phyloP scores from a whole-genome alignment of 1,284 basidiomycete genomes.

The Veloboletus limbatus region DNA sequence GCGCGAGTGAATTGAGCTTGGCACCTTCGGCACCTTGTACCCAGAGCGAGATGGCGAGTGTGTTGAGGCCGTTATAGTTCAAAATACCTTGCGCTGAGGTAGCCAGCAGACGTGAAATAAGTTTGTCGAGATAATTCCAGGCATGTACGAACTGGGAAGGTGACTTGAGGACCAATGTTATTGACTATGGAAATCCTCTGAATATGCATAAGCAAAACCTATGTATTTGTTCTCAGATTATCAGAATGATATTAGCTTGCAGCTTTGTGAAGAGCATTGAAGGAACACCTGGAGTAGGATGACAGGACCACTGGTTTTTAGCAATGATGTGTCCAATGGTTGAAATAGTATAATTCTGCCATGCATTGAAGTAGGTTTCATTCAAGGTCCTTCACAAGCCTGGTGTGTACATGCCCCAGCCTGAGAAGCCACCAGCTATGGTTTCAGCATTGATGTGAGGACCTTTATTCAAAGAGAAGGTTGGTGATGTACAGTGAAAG shows the following conservation, averaged over 20 bases:
- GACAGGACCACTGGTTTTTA: constrained; percentile 49
- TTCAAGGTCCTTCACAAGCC: constrained; percentile 48
- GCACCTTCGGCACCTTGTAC: constrained; percentile 39
- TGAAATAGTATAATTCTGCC: constrained; percentile 41
- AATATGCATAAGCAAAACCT: constrained; percentile 35
- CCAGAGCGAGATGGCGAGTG: constrained; percentile 49
- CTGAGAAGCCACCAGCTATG: constrained; percentile 49
- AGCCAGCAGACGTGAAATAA: constrained; percentile 5
- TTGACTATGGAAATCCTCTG: constrained; percentile 43
- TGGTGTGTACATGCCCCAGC: constrained; percentile 46
- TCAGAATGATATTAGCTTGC: not conserved
- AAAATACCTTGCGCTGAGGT: constrained; percentile 48
- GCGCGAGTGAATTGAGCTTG: constrained; percentile 38
- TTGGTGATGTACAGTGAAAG: not conserved
- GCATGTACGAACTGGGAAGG: constrained; percentile 28
- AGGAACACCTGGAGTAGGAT: constrained; percentile 49
- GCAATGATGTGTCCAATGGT: constrained; percentile 42
- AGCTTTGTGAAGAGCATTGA: not conserved
- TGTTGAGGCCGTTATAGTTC: constrained; percentile 47
- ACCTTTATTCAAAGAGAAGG: constrained; percentile 20
- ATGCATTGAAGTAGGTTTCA: constrained; percentile 43
- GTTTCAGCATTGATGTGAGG: constrained; percentile 58
- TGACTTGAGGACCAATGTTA: constrained; percentile 24
- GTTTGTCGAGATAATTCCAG: not conserved
- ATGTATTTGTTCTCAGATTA: constrained; percentile 55